Percentiles rank a stretch among this genome's conserved stretches.
These are phyloP conservation scores for Phytophthora idaei DNA, from an alignment of 352 stramenopile genomes.

Conservation along the genomic window DNA sequence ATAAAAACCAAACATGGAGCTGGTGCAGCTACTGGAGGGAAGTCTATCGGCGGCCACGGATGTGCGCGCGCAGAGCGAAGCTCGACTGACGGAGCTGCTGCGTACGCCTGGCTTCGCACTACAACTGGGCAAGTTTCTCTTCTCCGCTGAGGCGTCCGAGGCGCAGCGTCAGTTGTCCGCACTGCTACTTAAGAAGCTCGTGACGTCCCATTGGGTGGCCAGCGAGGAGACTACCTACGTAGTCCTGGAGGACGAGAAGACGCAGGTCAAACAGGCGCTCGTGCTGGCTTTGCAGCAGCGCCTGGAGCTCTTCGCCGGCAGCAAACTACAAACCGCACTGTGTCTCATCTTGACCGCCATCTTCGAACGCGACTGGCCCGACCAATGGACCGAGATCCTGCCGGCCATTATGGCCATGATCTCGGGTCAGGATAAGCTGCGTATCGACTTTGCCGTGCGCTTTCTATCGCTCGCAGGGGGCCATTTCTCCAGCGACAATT, in stretches of 20 bases:
- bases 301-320: slow-evolving; percentile 60
- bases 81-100: slow-evolving; percentile 68
- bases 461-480: slow-evolving; percentile 75
- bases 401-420: slow-evolving; percentile 69
- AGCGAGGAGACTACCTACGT: slow-evolving; percentile 53
- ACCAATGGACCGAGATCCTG: slow-evolving; percentile 83
- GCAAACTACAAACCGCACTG: slow-evolving; percentile 81
- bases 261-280: slow-evolving; percentile 62
- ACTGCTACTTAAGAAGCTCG: slow-evolving; percentile 80
- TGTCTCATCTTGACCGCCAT: slow-evolving; percentile 80
- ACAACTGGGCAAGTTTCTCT: slow-evolving; percentile 76
- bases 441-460: slow-evolving; percentile 73
- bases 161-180: slow-evolving; percentile 72
- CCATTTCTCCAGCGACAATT: slow-evolving; percentile 83
- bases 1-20: slow-evolving; percentile 31
- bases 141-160: slow-evolving; percentile 38
- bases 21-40: slow-evolving; percentile 59
- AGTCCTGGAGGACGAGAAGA: slow-evolving; percentile 70
- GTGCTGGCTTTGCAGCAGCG: slow-evolving; percentile 63
- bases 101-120: slow-evolving; percentile 66
- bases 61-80: slow-evolving; percentile 64
- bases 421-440: slow-evolving; percentile 51
- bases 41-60: slow-evolving; percentile 52
- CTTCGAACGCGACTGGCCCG: slow-evolving; percentile 85
- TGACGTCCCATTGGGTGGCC: slow-evolving; percentile 66